Conservation (phyloP, 2,329 filamentous ascomycete species). For the Pseudopyricularia javanii region DNA sequence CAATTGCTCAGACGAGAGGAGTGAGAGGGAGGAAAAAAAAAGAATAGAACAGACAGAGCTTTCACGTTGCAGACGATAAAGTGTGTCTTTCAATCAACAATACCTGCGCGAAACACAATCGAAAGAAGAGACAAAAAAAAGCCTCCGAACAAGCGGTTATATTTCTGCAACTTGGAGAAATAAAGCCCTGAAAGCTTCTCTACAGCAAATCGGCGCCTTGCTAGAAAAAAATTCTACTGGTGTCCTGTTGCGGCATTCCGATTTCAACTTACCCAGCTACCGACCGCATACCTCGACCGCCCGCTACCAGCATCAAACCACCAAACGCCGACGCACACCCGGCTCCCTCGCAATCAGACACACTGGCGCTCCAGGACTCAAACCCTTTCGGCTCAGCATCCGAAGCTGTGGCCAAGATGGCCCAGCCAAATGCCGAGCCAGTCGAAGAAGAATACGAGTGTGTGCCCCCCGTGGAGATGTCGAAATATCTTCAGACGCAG, state of each 20-base stretch:
- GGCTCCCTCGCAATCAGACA: conserved; percentile 25
- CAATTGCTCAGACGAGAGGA: too few relatives aligned
- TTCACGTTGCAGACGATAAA: not conserved
- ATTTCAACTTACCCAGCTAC: not conserved
- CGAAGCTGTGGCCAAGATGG: conserved; percentile 57
- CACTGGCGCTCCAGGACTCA: conserved; percentile 47
- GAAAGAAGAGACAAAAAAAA: too few relatives aligned
- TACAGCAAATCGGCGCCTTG: too few relatives aligned
- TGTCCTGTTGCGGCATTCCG: too few relatives aligned
- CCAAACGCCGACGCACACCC: not conserved
- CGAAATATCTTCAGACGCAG: not conserved
- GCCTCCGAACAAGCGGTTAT: too few relatives aligned
- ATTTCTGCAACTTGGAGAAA: too few relatives aligned
- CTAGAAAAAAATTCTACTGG: too few relatives aligned
- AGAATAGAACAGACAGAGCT: not conserved
- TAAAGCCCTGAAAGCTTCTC: too few relatives aligned
- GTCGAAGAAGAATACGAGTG: conserved; percentile 53
- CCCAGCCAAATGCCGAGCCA: conserved; percentile 52
- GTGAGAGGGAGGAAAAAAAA: not conserved
- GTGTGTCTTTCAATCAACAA: not conserved
- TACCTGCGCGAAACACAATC: too few relatives aligned
- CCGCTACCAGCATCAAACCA: too few relatives aligned
- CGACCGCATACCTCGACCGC: too few relatives aligned
- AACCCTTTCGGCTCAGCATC: conserved; percentile 47
- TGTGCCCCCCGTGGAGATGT: conserved; percentile 17